Percentiles rank a stretch among this genome's conserved stretches.
phyloP scores from a whole-genome alignment of 2,329 filamentous ascomycete genomes.

The Pseudogymnoascus sp. region DNA sequence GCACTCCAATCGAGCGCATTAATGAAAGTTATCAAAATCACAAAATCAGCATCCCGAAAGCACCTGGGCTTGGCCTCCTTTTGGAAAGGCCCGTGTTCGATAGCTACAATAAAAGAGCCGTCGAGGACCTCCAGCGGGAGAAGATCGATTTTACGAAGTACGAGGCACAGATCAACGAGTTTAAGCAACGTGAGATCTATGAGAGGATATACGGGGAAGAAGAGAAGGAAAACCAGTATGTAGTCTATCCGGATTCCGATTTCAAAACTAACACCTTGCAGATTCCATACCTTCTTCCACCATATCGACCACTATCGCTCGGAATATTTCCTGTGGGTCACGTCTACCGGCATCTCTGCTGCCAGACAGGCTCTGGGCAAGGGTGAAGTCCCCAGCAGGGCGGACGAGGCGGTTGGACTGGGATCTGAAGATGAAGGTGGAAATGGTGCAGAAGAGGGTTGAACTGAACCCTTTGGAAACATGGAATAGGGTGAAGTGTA shows the following conservation, averaged over 20 bases:
- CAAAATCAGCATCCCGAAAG: slow-evolving; percentile 85
- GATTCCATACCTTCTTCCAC: slow-evolving; percentile 70
- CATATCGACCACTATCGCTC: slow-evolving; percentile 68
- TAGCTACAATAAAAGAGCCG: slow-evolving; percentile 70
- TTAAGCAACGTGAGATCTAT: slow-evolving; percentile 91
- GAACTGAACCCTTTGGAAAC: not conserved
- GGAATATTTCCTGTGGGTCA: slow-evolving; percentile 67
- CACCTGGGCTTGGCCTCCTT: slow-evolving; percentile 77
- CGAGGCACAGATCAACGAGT: slow-evolving; percentile 70
- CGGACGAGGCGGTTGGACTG: not conserved
- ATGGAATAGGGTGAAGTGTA: not conserved
- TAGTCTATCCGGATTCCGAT: slow-evolving; percentile 8
- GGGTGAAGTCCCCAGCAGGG: slow-evolving; percentile 25
- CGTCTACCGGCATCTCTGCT: slow-evolving; percentile 57
- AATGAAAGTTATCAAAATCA: slow-evolving; percentile 61
- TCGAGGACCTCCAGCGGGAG: slow-evolving; percentile 52
- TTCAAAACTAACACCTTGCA: slow-evolving; percentile 28
- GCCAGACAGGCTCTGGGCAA: slow-evolving; percentile 41
- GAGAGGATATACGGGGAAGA: slow-evolving; percentile 84
- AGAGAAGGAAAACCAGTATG: slow-evolving; percentile 77
- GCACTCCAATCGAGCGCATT: slow-evolving; percentile 64
- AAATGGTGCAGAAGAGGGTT: not conserved
- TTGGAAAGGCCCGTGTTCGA: slow-evolving; percentile 90
- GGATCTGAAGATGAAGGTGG: not conserved
- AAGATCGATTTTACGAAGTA: slow-evolving; percentile 72